A percentile compares a stretch with the other conserved stretches of the same genome.
phyloP scores from a whole-genome alignment of 805 yeast genomes.

The Pichia exigua region DNA sequence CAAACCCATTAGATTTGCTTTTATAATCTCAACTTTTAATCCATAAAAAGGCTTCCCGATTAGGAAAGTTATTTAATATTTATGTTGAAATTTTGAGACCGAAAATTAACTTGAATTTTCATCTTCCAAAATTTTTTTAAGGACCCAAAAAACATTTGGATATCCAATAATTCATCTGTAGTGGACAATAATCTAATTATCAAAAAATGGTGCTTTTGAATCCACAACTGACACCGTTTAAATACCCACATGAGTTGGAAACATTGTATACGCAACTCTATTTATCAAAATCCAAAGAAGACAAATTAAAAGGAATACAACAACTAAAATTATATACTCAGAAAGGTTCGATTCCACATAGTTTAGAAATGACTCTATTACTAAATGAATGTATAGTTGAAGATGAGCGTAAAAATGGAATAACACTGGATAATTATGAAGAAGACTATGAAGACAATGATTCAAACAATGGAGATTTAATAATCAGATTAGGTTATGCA shows the following conservation, averaged over 20 bases:
- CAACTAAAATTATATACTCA: slow-evolving; percentile 46
- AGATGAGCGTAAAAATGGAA: slow-evolving; percentile 26
- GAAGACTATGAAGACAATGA: neutral
- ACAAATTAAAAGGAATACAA: slow-evolving; percentile 39
- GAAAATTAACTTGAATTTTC: no score
- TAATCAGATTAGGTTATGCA: slow-evolving; percentile 49
- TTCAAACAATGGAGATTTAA: slow-evolving; percentile 14
- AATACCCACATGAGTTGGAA: slow-evolving; percentile 35
- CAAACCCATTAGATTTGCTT: no score
- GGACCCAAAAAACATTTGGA: no score
- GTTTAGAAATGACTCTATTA: slow-evolving; percentile 57
- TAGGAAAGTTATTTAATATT: no score
- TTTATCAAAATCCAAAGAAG: slow-evolving; percentile 20
- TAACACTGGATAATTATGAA: slow-evolving; percentile 1
- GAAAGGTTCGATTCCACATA: slow-evolving; percentile 64
- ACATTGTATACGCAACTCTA: slow-evolving; percentile 47
- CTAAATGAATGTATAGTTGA: slow-evolving; percentile 42
- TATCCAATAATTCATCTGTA: no score
- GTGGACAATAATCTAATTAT: neutral
- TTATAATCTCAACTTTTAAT: no score
- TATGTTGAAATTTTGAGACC: no score
- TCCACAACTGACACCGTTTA: slow-evolving; percentile 30
- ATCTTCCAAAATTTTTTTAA: no score
- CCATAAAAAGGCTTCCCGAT: no score
- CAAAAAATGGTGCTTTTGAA: slow-evolving; percentile 3